Evolutionary conservation across 1,284 basidiomycete species (phyloP).

Genomic region (Ustilago shanxiensis): DNA sequence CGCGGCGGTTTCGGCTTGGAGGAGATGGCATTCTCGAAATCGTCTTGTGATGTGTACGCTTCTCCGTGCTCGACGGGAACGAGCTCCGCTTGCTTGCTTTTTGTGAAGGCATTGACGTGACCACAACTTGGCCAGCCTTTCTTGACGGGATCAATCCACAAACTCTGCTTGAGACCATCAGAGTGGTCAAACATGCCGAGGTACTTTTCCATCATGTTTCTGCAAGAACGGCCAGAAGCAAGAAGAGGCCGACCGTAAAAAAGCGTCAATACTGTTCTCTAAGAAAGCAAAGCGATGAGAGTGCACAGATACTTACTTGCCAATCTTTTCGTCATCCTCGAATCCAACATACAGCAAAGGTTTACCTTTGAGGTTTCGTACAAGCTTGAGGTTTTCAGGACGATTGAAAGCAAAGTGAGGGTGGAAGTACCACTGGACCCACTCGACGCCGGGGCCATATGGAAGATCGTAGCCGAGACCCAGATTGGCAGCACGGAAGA

Average conservation of each 20-base stretch:
- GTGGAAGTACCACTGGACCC: slow-evolving; percentile 60
- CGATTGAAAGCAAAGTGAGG: slow-evolving; percentile 57
- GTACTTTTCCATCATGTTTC: slow-evolving; percentile 61
- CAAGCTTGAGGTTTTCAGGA: slow-evolving; percentile 44
- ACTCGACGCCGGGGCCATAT: slow-evolving; percentile 55
- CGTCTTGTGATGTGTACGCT: slow-evolving; percentile 39
- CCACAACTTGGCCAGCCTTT: slow-evolving; percentile 54
- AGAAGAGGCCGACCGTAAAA: background rate
- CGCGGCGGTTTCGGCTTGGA: slow-evolving; percentile 24
- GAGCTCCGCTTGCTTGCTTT: slow-evolving; percentile 30
- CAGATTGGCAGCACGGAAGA: slow-evolving; percentile 52
- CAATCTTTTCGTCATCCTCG: slow-evolving; percentile 59
- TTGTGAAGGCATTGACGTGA: slow-evolving; percentile 51
- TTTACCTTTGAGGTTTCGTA: slow-evolving; percentile 30
- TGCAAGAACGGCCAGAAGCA: background rate
- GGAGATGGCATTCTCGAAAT: slow-evolving; percentile 31
- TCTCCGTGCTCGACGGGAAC: slow-evolving; percentile 51
- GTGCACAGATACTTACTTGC: slow-evolving; percentile 32
- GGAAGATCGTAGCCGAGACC: slow-evolving; percentile 61
- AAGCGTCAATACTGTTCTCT: too few relatives aligned
- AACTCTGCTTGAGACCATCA: slow-evolving; percentile 45
- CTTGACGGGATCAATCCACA: slow-evolving; percentile 59
- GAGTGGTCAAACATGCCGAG: slow-evolving; percentile 51
- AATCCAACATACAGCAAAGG: slow-evolving; percentile 56
- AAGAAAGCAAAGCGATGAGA: background rate